phyloP scores from a whole-genome alignment of 2,329 filamentous ascomycete species.

The Cyclaneusma minus region DNA sequence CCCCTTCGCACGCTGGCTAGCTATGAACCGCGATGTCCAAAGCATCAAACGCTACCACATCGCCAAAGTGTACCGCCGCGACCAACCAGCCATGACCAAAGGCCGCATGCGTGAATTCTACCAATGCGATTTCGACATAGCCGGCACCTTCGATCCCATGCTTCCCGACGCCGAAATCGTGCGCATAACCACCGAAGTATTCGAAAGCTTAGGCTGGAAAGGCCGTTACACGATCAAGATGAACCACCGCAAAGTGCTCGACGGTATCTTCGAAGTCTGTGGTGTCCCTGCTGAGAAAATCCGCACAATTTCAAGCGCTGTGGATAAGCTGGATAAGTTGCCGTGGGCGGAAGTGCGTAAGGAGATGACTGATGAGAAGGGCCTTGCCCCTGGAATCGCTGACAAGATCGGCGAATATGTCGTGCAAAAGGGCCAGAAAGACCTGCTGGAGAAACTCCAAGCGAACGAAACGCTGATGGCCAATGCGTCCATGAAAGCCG shows the following conservation, averaged over 20 bases:
- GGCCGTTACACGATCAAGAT: constrained; percentile 64
- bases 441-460: constrained; percentile 57
- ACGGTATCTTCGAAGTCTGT: constrained; percentile 82
- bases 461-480: constrained; percentile 50
- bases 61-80: constrained; percentile 74
- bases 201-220: constrained; percentile 62
- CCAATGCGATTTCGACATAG: constrained; percentile 95
- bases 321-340: constrained; percentile 90
- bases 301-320: constrained; percentile 76
- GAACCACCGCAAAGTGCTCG: constrained; percentile 88
- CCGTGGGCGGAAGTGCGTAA: constrained; percentile 81
- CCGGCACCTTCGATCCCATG: constrained; percentile 78
- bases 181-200: constrained; percentile 71
- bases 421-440: constrained; percentile 57
- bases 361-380: constrained; percentile 91
- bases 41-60: constrained; percentile 92
- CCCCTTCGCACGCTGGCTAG: constrained; percentile 81
- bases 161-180: constrained; percentile 83
- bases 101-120: constrained; percentile 93
- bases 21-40: constrained; percentile 67
- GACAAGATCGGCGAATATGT: constrained; percentile 81
- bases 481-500: constrained; percentile 63
- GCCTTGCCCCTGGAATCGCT: constrained; percentile 58
- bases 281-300: constrained; percentile 81
- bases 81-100: constrained; percentile 76